A percentile compares a stretch with the other conserved stretches of the same genome.
phyloP scores from a whole-genome alignment of 192 early-diverging fungal species.

The Chytriomyces confervae region DNA sequence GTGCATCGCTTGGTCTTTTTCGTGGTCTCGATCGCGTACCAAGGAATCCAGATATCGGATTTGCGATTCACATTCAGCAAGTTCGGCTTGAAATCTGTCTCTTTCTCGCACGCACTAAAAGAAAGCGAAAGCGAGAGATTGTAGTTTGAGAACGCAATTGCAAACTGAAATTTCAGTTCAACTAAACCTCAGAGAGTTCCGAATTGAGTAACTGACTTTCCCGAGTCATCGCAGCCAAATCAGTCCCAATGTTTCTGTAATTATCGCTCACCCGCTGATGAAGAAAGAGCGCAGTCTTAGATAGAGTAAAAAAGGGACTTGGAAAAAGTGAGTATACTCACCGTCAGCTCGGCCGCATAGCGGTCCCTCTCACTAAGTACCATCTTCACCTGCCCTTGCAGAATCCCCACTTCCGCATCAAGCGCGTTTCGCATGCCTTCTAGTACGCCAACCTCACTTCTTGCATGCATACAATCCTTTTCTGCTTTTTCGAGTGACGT shows the following conservation, averaged over 20 bases:
- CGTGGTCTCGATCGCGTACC: slow-evolving; percentile 52
- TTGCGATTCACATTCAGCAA: slow-evolving; percentile 54
- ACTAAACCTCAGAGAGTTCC: slow-evolving; percentile 36
- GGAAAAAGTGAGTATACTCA: not conserved
- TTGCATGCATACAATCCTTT: slow-evolving; percentile 31
- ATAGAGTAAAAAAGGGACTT: not conserved
- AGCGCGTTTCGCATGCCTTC: slow-evolving; percentile 47
- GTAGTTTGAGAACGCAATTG: not conserved
- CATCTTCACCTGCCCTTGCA: slow-evolving; percentile 7
- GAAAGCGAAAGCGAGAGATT: not conserved
- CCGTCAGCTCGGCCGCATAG: slow-evolving; percentile 1
- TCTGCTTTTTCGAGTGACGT: slow-evolving; percentile 24
- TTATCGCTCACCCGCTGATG: slow-evolving; percentile 1
- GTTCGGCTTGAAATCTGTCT: slow-evolving; percentile 43
- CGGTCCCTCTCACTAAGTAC: slow-evolving; percentile 19
- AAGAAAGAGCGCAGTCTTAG: not conserved
- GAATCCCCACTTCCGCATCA: slow-evolving; percentile 36
- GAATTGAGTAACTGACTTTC: slow-evolving; percentile 57
- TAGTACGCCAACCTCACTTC: slow-evolving; percentile 43
- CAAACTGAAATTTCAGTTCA: not conserved
- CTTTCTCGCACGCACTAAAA: slow-evolving; percentile 34
- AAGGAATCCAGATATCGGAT: slow-evolving; percentile 53
- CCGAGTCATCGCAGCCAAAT: slow-evolving; percentile 52
- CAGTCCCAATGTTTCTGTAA: slow-evolving; percentile 38
- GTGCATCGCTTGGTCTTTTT: slow-evolving; percentile 53